Percentiles rank a stretch among this genome's conserved stretches.
phyloP scores from a whole-genome alignment of 768 basidiomycete genomes.

The Lactifluus hygrophoroides region DNA sequence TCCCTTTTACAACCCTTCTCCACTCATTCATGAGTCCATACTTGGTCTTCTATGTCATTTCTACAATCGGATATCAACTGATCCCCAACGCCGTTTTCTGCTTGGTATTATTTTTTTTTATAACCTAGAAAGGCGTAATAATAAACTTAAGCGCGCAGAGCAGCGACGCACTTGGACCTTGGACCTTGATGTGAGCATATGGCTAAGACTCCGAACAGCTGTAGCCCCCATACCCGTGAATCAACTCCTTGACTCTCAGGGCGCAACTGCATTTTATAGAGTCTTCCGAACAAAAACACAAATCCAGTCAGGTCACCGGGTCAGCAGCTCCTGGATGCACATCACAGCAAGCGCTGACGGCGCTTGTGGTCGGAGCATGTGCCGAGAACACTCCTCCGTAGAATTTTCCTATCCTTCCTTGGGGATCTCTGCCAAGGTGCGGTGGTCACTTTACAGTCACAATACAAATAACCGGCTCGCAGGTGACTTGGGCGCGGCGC shows the following conservation, averaged over 20 bases:
- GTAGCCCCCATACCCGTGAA: not conserved
- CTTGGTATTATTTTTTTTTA: not conserved
- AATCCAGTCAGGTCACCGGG: not conserved
- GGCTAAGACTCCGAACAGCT: not conserved
- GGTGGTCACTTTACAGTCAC: not conserved
- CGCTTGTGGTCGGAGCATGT: not conserved
- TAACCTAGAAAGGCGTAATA: not conserved
- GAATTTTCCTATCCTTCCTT: not conserved
- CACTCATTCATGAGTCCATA: not conserved
- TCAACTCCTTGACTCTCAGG: not conserved
- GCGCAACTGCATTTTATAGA: not conserved
- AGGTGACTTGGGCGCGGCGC: no score
- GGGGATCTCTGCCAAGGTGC: not conserved
- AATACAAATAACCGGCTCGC: not conserved
- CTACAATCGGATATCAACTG: not conserved
- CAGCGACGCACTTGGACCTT: not conserved
- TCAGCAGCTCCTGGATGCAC: not conserved
- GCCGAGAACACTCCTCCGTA: not conserved
- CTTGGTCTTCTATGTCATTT: not conserved
- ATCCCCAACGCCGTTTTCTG: not conserved
- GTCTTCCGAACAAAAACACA: not conserved
- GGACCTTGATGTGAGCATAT: not conserved
- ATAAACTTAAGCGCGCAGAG: not conserved
- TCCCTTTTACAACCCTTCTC: not conserved
- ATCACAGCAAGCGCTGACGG: not conserved